Evolutionary conservation across 78 protist genomes (phyloP).

Genomic region (Polysphondylium violaceum): DNA sequence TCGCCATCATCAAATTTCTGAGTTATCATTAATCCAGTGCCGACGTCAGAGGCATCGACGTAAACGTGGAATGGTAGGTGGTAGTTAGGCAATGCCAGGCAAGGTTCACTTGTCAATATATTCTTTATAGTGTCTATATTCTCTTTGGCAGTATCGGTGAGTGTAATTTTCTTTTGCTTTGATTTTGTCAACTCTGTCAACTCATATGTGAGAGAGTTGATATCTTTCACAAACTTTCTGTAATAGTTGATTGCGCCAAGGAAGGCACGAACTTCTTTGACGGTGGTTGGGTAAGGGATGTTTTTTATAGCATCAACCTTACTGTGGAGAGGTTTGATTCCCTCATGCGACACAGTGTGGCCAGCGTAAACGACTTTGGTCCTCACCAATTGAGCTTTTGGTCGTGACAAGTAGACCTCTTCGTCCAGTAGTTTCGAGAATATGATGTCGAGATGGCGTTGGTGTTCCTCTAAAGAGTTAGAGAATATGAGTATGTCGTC

Average conservation of each 20-base stretch:
- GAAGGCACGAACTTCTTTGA: background rate
- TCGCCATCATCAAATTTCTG: background rate
- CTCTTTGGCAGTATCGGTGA: background rate
- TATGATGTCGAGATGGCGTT: background rate
- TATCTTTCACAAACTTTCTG: background rate
- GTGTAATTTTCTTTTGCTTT: background rate
- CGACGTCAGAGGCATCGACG: slow-evolving; percentile 21
- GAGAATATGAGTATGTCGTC: background rate
- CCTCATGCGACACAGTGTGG: background rate
- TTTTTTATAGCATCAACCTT: background rate
- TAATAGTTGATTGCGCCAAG: background rate
- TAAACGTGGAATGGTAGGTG: background rate
- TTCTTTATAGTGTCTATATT: background rate
- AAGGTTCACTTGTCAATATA: background rate
- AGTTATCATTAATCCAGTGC: slow-evolving; percentile 1
- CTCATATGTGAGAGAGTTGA: background rate
- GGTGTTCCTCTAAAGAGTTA: background rate
- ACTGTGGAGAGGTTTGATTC: background rate
- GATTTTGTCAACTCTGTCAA: background rate
- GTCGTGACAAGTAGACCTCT: background rate
- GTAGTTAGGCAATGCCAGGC: background rate
- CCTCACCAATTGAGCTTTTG: background rate
- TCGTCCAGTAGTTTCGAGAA: background rate
- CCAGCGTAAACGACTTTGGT: background rate
- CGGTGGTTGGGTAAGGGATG: background rate